A percentile compares a stretch with the other conserved stretches of the same genome.
Evolutionary conservation across 2,329 filamentous ascomycete species (phyloP).

Genomic region (Penicillium sp.): DNA sequence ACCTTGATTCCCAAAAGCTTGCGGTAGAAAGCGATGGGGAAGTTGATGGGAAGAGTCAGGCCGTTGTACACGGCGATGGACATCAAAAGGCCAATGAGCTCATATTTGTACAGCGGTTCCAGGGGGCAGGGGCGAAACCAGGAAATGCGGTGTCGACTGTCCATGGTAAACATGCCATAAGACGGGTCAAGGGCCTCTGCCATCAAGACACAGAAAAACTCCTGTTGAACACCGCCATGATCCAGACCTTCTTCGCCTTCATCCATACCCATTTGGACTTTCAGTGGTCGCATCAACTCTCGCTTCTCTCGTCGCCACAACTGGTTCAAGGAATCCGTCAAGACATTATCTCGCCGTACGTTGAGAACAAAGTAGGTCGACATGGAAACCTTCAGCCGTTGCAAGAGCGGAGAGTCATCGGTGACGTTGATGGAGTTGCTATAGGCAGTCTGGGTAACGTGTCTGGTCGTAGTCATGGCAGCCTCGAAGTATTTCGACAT

Average conservation of each 20-base stretch:
- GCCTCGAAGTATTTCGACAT: constrained; percentile 81
- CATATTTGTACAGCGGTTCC: constrained; percentile 85
- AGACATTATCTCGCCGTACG: constrained; percentile 65
- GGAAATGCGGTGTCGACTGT: constrained; percentile 71
- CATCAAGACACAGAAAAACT: constrained; percentile 87
- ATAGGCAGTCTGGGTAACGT: constrained; percentile 48
- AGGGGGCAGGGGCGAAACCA: constrained; percentile 85
- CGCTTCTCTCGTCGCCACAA: constrained; percentile 82
- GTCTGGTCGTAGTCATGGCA: constrained; percentile 51
- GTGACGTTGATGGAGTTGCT: constrained; percentile 44
- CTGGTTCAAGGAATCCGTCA: constrained; percentile 78
- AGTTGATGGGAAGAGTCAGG: constrained; percentile 83
- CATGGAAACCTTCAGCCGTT: constrained; percentile 65
- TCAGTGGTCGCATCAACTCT: constrained; percentile 80
- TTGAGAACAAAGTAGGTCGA: constrained; percentile 70
- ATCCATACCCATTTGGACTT: constrained; percentile 81
- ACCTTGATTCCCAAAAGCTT: constrained; percentile 71
- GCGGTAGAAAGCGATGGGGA: constrained; percentile 80
- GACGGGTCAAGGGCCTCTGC: constrained; percentile 74
- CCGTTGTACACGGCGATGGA: constrained; percentile 92
- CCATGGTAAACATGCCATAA: constrained; percentile 75
- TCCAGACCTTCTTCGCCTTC: constrained; percentile 86
- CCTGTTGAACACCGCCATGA: constrained; percentile 91
- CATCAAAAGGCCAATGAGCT: constrained; percentile 82
- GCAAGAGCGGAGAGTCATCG: constrained; percentile 62